Conservation (phyloP, 2,329 filamentous ascomycete genomes). For the Verticillium alfalfae region DNA sequence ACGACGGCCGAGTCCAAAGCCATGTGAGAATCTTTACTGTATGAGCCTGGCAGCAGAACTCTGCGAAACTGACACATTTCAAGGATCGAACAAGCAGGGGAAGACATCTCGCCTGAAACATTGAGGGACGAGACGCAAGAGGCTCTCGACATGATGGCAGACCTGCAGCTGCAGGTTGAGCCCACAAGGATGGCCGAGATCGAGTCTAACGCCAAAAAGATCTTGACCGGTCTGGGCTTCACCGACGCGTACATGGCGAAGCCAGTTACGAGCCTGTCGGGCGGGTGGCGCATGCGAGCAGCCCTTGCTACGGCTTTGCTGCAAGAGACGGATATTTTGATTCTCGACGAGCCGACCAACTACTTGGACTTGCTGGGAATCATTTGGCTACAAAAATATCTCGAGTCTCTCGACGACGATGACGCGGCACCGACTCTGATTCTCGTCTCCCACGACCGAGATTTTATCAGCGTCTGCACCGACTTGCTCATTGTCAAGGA, state of each 20-base stretch:
- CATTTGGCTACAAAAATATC: constrained; percentile 75
- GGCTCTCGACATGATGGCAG: constrained; percentile 63
- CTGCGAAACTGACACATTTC: not conserved
- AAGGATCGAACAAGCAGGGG: constrained; percentile 44
- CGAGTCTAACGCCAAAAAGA: constrained; percentile 60
- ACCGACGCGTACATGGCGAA: constrained; percentile 54
- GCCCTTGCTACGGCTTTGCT: constrained; percentile 61
- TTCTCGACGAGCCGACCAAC: constrained; percentile 84
- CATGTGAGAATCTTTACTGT: constrained; percentile 30
- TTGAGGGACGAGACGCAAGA: constrained; percentile 63
- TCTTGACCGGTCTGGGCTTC: constrained; percentile 69
- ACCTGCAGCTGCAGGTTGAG: constrained; percentile 64
- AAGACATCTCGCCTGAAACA: constrained; percentile 48
- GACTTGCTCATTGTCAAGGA: constrained; percentile 74
- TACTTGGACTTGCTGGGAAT: constrained; percentile 80
- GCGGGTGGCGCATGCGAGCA: constrained; percentile 71
- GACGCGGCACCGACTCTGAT: constrained; percentile 60
- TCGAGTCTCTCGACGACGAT: constrained; percentile 49
- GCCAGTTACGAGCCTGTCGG: constrained; percentile 62
- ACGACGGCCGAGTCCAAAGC: constrained; percentile 52
- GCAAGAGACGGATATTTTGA: constrained; percentile 69
- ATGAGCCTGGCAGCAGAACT: not conserved
- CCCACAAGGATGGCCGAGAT: constrained; percentile 56
- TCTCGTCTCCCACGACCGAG: constrained; percentile 78
- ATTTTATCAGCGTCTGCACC: constrained; percentile 72